phyloP scores from a whole-genome alignment of 768 basidiomycete species.

The Pleurotus ostreatus region DNA sequence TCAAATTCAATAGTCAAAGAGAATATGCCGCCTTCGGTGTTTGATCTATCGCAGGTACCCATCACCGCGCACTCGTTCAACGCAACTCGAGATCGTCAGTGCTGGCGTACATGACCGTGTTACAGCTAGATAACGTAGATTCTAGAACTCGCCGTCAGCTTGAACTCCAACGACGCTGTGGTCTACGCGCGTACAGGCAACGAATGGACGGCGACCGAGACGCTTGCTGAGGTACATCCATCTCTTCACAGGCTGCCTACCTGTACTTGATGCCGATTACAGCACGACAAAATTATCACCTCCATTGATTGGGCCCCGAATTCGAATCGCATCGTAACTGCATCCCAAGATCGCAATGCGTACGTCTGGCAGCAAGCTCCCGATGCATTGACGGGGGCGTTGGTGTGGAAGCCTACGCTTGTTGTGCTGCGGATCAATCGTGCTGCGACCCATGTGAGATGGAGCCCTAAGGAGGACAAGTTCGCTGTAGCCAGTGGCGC shows the following conservation, averaged over 20 bases:
- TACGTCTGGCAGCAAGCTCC: slow-evolving; percentile 93
- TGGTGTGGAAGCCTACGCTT: slow-evolving; percentile 93
- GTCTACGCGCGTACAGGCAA: slow-evolving; percentile 66
- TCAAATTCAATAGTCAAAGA: background rate
- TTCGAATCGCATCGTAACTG: slow-evolving; percentile 96
- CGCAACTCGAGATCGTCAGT: slow-evolving; percentile 80
- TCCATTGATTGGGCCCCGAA: slow-evolving; percentile 98
- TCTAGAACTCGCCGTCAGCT: slow-evolving; percentile 86
- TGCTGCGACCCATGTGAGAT: slow-evolving; percentile 91
- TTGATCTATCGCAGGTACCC: slow-evolving; percentile 74
- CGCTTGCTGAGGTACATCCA: slow-evolving; percentile 73
- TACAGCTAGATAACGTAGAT: background rate
- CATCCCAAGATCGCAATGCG: slow-evolving; percentile 98
- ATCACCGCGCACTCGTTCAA: slow-evolving; percentile 91
- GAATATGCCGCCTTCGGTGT: slow-evolving; percentile 64
- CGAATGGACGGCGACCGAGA: slow-evolving; percentile 71
- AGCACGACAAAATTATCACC: slow-evolving; percentile 96
- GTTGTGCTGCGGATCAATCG: slow-evolving; percentile 93
- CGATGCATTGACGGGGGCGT: slow-evolving; percentile 66
- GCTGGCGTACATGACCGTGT: background rate
- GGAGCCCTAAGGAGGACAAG: slow-evolving; percentile 98
- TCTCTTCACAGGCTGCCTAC: background rate
- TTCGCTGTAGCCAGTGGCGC: slow-evolving; percentile 98
- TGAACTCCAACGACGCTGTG: slow-evolving; percentile 87
- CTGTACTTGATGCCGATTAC: background rate